Evolutionary conservation across 371 early-diverging fungal species (phyloP), one percentile per base, ranked within the genome.

Genomic region (Racocetra persica): DNA sequence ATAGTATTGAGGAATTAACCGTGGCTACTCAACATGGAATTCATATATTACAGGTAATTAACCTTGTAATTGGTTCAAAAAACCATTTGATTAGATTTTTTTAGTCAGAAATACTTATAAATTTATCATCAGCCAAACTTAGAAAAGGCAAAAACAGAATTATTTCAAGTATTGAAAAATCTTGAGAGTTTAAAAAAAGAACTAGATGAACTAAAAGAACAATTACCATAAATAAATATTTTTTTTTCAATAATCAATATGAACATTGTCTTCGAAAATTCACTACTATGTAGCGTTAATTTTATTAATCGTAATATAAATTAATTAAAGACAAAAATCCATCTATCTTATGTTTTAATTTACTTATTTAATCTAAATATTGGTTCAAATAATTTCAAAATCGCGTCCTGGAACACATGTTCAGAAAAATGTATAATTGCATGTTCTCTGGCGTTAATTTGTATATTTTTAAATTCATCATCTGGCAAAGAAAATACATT

Each of bases 391-490:
- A 86, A 82, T n/a, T 84, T 71, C 72, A 88, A 78, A 49, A 90
- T 65, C 41, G 84, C 85, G 0, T 86, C 84, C 41, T 82, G 84
- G 84, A 95, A 95, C 4, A 91, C 87, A 36, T 85, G 84, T 67
- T 93, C 94, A 4, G 95, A 94, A 79, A 95, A 95, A 79, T 87
- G 88, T 55, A 91, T 88, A 13, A 86, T 84, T 7, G 91, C 94
- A 59, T 88, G 83, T n/a, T 83, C 87, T 32, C 95, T 86, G 0
- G 93, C 95, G 54, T 88, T 89, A 13, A 82, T 78, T 36, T 89
- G 91, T 82, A 95, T 90, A 6, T 83, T 84, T 2, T 76, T 73
- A 26, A 86, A 83, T 16, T 87, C 87, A 0, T 83, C 67, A 11
- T 84, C 86, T 18, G 82, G 51, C 18, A 92, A 81, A 5, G 84